These are phyloP conservation scores for Dioscorea dumetorum DNA, from an alignment of 106 monocot genomes.

Conservation along the genomic window DNA sequence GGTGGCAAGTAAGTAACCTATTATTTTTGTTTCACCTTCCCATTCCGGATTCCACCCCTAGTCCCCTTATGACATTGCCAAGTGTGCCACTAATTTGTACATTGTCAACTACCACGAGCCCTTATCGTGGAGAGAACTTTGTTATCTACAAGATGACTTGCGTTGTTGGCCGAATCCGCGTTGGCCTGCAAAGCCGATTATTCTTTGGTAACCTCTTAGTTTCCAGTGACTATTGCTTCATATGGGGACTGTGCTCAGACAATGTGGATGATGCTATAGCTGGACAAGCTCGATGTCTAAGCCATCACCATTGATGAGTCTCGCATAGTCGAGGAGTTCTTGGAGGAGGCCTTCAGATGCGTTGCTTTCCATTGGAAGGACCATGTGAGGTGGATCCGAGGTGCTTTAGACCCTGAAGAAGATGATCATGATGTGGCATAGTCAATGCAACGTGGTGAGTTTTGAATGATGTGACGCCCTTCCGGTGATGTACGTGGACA, in stretches of 20 bases:
- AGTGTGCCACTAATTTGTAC: constrained; percentile 93
- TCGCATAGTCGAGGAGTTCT: constrained; percentile 90
- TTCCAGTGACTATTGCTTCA: constrained; percentile 89
- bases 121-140: constrained; percentile 89
- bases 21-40: no score
- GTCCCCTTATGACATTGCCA: constrained; percentile 90
- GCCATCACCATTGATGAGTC: constrained; percentile 92
- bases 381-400: constrained; percentile 87
- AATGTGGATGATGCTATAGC: constrained; percentile 99
- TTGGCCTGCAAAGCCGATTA: constrained; percentile 86
- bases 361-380: constrained; percentile 83
- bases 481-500: no score
- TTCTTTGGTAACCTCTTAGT: constrained; percentile 87
- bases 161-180: constrained; percentile 78
- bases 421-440: no score
- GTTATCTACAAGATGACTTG: constrained; percentile 95
- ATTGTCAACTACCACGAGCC: constrained; percentile 91
- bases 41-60: constrained; percentile 94
- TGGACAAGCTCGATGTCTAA: constrained; percentile 74
- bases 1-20: no score
- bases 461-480: no score
- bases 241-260: constrained; percentile 95
- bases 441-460: no score
- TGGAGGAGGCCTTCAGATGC: constrained; percentile 68
- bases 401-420: constrained; percentile 88